Conservation (phyloP, 768 basidiomycete genomes). For the Mycena rebaudengoi region DNA sequence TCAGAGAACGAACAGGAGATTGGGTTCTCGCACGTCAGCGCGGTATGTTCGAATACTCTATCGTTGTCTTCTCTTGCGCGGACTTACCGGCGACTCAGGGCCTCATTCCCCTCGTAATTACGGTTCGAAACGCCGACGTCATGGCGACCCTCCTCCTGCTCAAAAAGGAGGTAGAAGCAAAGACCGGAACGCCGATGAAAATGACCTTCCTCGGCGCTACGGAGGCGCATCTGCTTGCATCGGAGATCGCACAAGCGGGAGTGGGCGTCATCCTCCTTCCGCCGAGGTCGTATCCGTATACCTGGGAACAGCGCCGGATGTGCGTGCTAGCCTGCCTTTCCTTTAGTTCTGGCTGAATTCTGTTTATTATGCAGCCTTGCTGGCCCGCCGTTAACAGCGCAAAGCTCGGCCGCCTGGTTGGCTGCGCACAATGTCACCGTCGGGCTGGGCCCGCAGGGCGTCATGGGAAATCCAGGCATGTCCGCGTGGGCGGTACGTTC, state of each 20-base stretch:
- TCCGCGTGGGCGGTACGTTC: slow-evolving; percentile 66
- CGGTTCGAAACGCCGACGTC: slow-evolving; percentile 71
- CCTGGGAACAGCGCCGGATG: slow-evolving; percentile 74
- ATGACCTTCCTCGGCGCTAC: slow-evolving; percentile 64
- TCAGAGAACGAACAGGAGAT: slow-evolving; percentile 49
- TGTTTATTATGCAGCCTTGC: slow-evolving; percentile 39
- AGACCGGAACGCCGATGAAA: slow-evolving; percentile 49
- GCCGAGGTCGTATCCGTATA: slow-evolving; percentile 69
- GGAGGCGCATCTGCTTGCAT: slow-evolving; percentile 78
- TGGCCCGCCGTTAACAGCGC: slow-evolving; percentile 53
- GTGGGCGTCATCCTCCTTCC: slow-evolving; percentile 78
- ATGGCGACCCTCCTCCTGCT: slow-evolving; percentile 72
- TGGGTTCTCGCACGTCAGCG: slow-evolving; percentile 52
- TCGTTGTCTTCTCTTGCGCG: not conserved
- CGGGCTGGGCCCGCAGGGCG: slow-evolving; percentile 54
- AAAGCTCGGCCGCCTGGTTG: slow-evolving; percentile 65
- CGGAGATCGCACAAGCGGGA: slow-evolving; percentile 70
- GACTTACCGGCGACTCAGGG: slow-evolving; percentile 46
- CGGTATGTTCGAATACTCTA: slow-evolving; percentile 43
- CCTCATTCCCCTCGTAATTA: slow-evolving; percentile 65
- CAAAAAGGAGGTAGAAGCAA: slow-evolving; percentile 66
- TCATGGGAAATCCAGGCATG: not conserved
- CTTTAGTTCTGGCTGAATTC: not conserved
- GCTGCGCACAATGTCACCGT: slow-evolving; percentile 73
- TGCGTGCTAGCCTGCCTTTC: slow-evolving; percentile 36